Evolutionary conservation across 2,329 filamentous ascomycete genomes (phyloP), one percentile per base, ranked within the genome.

Genomic region (Cladosporium sp.): DNA sequence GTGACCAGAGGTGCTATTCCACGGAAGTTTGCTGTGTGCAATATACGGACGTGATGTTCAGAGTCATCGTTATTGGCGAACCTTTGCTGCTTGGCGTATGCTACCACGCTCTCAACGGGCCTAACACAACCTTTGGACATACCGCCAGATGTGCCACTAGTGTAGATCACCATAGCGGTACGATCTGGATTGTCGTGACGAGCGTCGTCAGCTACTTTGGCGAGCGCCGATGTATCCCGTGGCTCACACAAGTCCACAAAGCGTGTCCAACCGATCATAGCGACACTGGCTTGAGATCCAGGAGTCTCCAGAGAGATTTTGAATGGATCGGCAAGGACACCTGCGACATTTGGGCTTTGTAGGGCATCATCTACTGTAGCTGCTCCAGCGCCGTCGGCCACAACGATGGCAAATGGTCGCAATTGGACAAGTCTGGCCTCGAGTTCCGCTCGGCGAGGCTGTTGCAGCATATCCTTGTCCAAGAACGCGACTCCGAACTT

Each of bases 311-410:
- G 20, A 9, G 20, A n/a, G 10, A 34, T 19, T 8, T 50, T 50
- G 34, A 34, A 2, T 3, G 25, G 17, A 15, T 50, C 12, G 17
- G 22, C n/a, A 7, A 22, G 3, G 4, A 5, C n/a, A 8, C 34
- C 20, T 17, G 25, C 24, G 20, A 34, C 20, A 15, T 34, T 24
- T 3, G n/a, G 25, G 10, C 22, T 12, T 10, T 86, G 78, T 13
- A 87, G 73, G 40, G 88, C 82, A 6, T 78, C 78, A 36, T 78
- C 76, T 71, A 83, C 85, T 12, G 34, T 32, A 8, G 20, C 9
- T 8, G 47, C 57, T 17, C 40, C 60, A 10, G 39, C 25, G 15
- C 36, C 17, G 15, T 60, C 55, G 4, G 48, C n/a, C 25, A 59
- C 58, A 9, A 64, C 40, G 17, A 64, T 35, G 6, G 55, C 56